A percentile compares a stretch with the other conserved stretches of the same genome.
Evolutionary conservation across 148 eudicot genomes (phyloP).

Genomic region (Rhododendron vialii): DNA sequence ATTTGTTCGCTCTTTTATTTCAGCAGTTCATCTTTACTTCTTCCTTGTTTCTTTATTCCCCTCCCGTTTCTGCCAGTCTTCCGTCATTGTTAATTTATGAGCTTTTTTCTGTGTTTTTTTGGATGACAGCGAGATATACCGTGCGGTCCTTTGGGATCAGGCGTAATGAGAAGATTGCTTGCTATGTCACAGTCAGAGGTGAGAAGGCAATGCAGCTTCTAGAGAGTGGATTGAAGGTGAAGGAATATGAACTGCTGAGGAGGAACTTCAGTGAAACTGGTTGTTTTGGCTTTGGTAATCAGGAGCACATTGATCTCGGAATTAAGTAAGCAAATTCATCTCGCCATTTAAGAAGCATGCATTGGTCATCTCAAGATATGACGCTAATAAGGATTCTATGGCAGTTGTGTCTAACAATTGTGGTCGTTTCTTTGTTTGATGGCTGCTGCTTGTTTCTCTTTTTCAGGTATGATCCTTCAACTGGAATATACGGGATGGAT

Average conservation of each 20-base stretch:
- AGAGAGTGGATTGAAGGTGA: constrained; percentile 81
- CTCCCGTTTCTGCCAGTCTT: not conserved
- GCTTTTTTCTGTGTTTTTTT: not conserved
- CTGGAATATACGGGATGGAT: constrained; percentile 78
- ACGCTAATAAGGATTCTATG: not conserved
- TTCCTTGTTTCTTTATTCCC: not conserved
- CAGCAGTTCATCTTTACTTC: not conserved
- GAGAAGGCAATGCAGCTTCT: constrained; percentile 89
- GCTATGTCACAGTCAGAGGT: constrained; percentile 78
- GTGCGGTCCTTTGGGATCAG: constrained; percentile 81
- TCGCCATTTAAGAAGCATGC: not conserved
- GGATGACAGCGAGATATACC: constrained; percentile 58
- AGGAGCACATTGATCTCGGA: constrained; percentile 84
- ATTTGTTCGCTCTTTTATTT: not conserved
- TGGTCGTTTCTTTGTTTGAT: not conserved
- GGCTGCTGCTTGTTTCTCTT: not conserved
- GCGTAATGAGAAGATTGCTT: constrained; percentile 86
- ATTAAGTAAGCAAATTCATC: constrained; percentile 41
- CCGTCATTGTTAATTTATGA: not conserved
- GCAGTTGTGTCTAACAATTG: not conserved
- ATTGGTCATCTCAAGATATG: not conserved
- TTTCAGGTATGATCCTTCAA: constrained; percentile 68
- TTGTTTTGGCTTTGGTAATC: constrained; percentile 78
- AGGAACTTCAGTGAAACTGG: constrained; percentile 86
- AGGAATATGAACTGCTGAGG: constrained; percentile 70